These are phyloP conservation scores for Trebouxia gelatinosa DNA, from an alignment of 163 green algal species.

Conservation along the genomic window DNA sequence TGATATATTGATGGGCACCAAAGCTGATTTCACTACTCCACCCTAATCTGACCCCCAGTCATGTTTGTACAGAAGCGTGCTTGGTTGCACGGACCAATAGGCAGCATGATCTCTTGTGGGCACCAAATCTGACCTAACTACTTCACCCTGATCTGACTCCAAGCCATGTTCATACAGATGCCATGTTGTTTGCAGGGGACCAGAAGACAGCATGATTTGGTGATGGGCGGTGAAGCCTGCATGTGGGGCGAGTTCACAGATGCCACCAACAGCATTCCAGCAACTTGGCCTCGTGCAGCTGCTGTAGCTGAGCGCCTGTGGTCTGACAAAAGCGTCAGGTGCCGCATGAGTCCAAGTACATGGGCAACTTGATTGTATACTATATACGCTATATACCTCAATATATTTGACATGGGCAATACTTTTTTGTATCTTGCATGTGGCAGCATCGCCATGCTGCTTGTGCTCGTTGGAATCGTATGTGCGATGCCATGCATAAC, in stretches of 20 bases:
- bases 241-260: slow-evolving; percentile 66
- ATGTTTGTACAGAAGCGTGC: too few species aligned
- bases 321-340: slow-evolving; percentile 37
- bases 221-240: slow-evolving; percentile 63
- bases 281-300: slow-evolving; percentile 55
- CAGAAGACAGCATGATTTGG: slow-evolving; percentile 36
- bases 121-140: too few species aligned
- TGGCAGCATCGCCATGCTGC: neutral
- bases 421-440: neutral
- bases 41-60: too few species aligned
- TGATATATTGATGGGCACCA: too few species aligned
- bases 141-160: too few species aligned
- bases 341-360: neutral
- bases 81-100: too few species aligned
- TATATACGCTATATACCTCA: neutral
- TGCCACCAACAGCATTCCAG: slow-evolving; percentile 50
- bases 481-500: too few species aligned
- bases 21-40: too few species aligned
- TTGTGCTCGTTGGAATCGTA: neutral
- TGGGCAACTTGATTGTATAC: neutral
- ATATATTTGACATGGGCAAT: neutral
- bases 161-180: too few species aligned
- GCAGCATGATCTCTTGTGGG: too few species aligned
- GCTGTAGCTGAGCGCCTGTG: slow-evolving; percentile 67
- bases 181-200: slow-evolving; percentile 3